A percentile compares a stretch with the other conserved stretches of the same genome.
Conservation (phyloP, 768 basidiomycete genomes). For the Mycena vulgaris region DNA sequence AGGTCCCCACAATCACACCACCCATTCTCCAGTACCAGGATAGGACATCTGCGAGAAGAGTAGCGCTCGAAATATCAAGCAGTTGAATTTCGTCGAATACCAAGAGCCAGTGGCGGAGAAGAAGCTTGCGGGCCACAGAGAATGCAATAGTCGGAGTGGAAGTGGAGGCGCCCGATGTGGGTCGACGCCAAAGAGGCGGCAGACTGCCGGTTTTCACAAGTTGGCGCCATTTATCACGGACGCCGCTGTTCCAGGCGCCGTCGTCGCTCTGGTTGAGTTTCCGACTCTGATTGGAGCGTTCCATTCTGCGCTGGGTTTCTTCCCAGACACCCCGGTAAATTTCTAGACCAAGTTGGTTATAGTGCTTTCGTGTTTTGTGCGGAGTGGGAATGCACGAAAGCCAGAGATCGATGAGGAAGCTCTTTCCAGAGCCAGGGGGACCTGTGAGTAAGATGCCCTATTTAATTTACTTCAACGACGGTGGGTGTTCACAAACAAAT, state of each 20-base stretch:
- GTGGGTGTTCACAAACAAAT: neutral
- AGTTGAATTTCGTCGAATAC: constrained; percentile 76
- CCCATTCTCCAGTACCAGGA: constrained; percentile 78
- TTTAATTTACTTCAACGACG: neutral
- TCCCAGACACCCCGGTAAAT: constrained; percentile 70
- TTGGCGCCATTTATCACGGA: constrained; percentile 47
- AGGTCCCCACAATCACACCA: constrained; percentile 65
- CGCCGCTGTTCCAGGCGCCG: constrained; percentile 43
- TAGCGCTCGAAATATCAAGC: constrained; percentile 72
- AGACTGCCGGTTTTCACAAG: constrained; percentile 50
- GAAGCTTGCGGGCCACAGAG: constrained; percentile 59
- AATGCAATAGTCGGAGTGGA: constrained; percentile 59
- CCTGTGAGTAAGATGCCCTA: constrained; percentile 68
- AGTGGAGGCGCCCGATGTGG: constrained; percentile 30
- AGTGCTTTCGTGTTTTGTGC: constrained; percentile 71
- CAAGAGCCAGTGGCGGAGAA: constrained; percentile 65
- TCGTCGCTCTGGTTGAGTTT: constrained; percentile 27
- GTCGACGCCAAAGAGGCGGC: constrained; percentile 49
- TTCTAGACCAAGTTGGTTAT: constrained; percentile 69
- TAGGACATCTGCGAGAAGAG: constrained; percentile 64
- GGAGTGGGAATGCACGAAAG: constrained; percentile 66
- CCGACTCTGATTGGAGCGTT: neutral
- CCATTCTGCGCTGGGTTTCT: constrained; percentile 61
- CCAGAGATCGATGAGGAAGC: constrained; percentile 71
- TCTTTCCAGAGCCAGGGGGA: constrained; percentile 69